Conservation (phyloP, 768 basidiomycete species). For the Boletus edulis region DNA sequence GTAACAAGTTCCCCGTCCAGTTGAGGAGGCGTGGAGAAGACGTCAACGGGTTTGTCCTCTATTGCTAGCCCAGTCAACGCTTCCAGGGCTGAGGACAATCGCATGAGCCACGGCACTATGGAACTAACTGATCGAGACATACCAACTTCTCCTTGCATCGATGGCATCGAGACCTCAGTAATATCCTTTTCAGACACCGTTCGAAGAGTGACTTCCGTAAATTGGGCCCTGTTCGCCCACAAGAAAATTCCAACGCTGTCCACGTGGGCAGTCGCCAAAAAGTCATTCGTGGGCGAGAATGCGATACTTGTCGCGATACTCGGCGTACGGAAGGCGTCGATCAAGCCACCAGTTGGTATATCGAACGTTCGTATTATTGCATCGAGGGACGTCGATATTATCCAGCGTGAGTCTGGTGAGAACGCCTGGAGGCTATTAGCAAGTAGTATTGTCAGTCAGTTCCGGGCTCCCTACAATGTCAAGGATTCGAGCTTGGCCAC, state of each 20-base stretch:
- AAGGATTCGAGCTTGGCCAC: slow-evolving; percentile 76
- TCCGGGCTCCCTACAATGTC: slow-evolving; percentile 65
- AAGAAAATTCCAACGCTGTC: slow-evolving; percentile 93
- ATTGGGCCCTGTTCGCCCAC: slow-evolving; percentile 99
- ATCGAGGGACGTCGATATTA: slow-evolving; percentile 85
- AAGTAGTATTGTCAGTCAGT: not conserved
- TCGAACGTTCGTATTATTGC: slow-evolving; percentile 94
- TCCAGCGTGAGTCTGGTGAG: slow-evolving; percentile 94
- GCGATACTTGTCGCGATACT: slow-evolving; percentile 87
- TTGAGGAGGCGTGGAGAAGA: slow-evolving; percentile 85
- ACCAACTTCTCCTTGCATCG: slow-evolving; percentile 89
- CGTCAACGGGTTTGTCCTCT: slow-evolving; percentile 59
- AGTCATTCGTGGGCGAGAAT: slow-evolving; percentile 95
- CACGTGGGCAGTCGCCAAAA: slow-evolving; percentile 91
- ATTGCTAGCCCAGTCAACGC: slow-evolving; percentile 63
- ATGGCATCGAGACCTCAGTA: slow-evolving; percentile 68
- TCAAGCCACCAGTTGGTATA: slow-evolving; percentile 86
- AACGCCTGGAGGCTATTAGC: slow-evolving; percentile 60
- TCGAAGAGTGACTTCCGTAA: slow-evolving; percentile 78
- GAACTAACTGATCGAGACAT: slow-evolving; percentile 12
- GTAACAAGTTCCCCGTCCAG: slow-evolving; percentile 91
- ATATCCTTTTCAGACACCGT: slow-evolving; percentile 77
- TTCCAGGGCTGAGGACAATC: slow-evolving; percentile 53
- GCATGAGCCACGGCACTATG: slow-evolving; percentile 4
- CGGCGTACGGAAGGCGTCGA: slow-evolving; percentile 87